These are phyloP conservation scores for Aspergillus candidus DNA, from an alignment of 2,329 filamentous ascomycete species.

Conservation along the genomic window DNA sequence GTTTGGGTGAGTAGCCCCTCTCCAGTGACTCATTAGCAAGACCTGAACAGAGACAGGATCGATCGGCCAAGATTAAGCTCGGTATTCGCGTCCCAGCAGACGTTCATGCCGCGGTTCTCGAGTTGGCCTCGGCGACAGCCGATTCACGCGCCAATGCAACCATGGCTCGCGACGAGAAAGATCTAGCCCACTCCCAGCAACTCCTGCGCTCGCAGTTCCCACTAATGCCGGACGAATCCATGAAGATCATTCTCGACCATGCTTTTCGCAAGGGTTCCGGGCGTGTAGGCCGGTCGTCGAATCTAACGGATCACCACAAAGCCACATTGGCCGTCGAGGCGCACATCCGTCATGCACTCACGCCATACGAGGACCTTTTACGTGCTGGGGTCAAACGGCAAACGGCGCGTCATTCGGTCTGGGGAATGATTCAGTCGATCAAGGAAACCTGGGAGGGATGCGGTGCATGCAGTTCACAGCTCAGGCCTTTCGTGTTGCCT, in stretches of 20 bases:
- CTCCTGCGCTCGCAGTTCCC: constrained; percentile 32
- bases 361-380: constrained; percentile 35
- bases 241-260: constrained; percentile 31
- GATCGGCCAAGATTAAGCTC: constrained; percentile 25
- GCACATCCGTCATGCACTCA: constrained; percentile 40
- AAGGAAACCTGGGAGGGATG: constrained; percentile 27
- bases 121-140: constrained; percentile 36
- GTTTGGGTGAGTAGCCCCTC: constrained; percentile 29
- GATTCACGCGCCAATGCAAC: constrained; percentile 36
- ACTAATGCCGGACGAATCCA: constrained; percentile 28
- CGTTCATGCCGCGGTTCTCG: constrained; percentile 35
- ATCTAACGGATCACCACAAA: constrained; percentile 28
- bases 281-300: constrained; percentile 34
- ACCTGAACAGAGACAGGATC: constrained; percentile 18
- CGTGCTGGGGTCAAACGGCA: constrained; percentile 18
- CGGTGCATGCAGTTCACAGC: too few relatives aligned
- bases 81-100: constrained; percentile 41
- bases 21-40: background rate
- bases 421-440: constrained; percentile 23
- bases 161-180: constrained; percentile 29
- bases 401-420: constrained; percentile 28
- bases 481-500: too few relatives aligned
- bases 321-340: constrained; percentile 38
- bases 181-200: constrained; percentile 18
- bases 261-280: constrained; percentile 38